A percentile compares a stretch with the other conserved stretches of the same genome.
phyloP scores from a whole-genome alignment of 2,329 filamentous ascomycete genomes.

The Aaosphaeria pasadenensis region DNA sequence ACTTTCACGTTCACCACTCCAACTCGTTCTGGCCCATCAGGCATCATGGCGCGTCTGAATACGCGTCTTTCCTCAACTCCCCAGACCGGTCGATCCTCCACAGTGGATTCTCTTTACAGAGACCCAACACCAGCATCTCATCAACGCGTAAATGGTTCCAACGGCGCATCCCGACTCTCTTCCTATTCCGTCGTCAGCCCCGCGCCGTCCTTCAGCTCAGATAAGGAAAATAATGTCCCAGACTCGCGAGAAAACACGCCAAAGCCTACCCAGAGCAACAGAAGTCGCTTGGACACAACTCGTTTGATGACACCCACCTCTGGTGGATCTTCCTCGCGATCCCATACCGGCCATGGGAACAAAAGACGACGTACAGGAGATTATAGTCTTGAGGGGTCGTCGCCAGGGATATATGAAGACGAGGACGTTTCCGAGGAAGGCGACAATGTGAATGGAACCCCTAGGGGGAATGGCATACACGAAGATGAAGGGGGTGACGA shows the following conservation, averaged over 20 bases:
- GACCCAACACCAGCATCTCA: slow-evolving; percentile 31
- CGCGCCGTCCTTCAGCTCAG: slow-evolving; percentile 31
- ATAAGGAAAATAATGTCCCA: slow-evolving; percentile 45
- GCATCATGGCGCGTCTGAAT: slow-evolving; percentile 37
- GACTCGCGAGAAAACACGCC: slow-evolving; percentile 26
- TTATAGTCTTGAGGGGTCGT: slow-evolving; percentile 14
- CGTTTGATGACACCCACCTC: slow-evolving; percentile 40
- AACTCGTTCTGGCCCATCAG: neutral
- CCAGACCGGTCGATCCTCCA: slow-evolving; percentile 23
- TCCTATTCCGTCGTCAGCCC: slow-evolving; percentile 33
- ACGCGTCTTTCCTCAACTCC: slow-evolving; percentile 29
- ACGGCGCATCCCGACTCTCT: slow-evolving; percentile 16
- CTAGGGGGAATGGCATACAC: neutral
- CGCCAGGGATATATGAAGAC: slow-evolving; percentile 7
- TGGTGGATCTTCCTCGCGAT: slow-evolving; percentile 19
- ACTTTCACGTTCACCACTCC: neutral
- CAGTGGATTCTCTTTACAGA: slow-evolving; percentile 34
- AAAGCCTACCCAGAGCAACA: slow-evolving; percentile 32
- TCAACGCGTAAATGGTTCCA: neutral
- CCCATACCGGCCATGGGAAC: slow-evolving; percentile 16
- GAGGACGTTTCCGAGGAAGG: slow-evolving; percentile 20
- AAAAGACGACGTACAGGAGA: slow-evolving; percentile 48
- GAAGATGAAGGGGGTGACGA: slow-evolving; percentile 3
- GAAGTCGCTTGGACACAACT: slow-evolving; percentile 25
- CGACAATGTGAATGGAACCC: slow-evolving; percentile 3